Base-by-base conservation (phyloP, 1,284 basidiomycete genomes). In the Microbotryum lychnidis-dioicae region DNA sequence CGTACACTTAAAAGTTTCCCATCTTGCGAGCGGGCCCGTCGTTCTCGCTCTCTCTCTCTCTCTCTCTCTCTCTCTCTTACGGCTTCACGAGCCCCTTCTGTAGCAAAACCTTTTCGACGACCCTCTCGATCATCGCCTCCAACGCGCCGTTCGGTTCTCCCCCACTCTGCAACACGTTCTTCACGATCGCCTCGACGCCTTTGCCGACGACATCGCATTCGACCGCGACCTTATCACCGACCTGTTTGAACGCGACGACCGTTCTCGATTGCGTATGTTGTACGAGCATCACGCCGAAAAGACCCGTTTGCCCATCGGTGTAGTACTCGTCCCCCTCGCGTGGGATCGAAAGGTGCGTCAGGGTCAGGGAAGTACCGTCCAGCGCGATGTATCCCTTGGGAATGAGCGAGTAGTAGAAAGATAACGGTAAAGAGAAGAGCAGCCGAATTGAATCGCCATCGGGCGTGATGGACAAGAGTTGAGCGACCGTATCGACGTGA, bases 331-430 rank as follows among this genome's bases (percentile, higher is more conserved):
- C 59, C 16, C 44, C 55, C 18, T 44, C 75, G 54, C 79, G 73
- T 16, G 75, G 73, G 70, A 92, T 89, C 72, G 89, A 79, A 29
- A 97, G 90, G 45, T 79, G 79, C 0, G 93, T 97, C 67, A 99
- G 73, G 1, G 94, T 99, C 53, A 99, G 79, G 3, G 91, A 96
- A 3, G 93, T 84, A 23, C 96, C 94, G 75, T 99, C 94, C 67
- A 99, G 84, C 12, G 93, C 86, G 60, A 98, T 81, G 75, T 93
- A 99, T 56, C 94, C 94, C 76, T 99, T 99, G n/a, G 87, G 84
- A 64, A 98, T 89, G 67, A 98, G 79, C 74, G 91, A 79, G 6
- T 82, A 86, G 42, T 83, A 84, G 53, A 82, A 80, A 14, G 78
- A 76, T n/a, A 77, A 74, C 5, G 84, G 79, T 56, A 97, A 81